These are phyloP conservation scores for Aphanocladium album DNA, from an alignment of 2,329 filamentous ascomycete genomes.

Conservation along the genomic window DNA sequence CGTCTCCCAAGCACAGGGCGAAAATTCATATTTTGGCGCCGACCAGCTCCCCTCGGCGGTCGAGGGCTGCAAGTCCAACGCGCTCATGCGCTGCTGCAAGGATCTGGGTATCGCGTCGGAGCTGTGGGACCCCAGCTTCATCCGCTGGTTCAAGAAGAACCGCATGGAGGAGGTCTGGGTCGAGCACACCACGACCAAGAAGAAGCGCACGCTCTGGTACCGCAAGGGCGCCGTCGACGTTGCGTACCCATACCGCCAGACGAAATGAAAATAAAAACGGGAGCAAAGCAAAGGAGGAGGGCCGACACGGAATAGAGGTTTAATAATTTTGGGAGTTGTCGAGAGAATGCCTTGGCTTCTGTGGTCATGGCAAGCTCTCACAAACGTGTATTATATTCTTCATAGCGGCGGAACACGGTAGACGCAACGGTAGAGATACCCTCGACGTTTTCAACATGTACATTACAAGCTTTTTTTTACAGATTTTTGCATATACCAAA, in stretches of 20 bases:
- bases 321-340: not conserved
- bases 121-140: constrained; percentile 92
- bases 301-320: not conserved
- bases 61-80: constrained; percentile 96
- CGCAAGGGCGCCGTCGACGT: constrained; percentile 73
- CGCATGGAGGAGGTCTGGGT: constrained; percentile 79
- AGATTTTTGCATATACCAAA: not conserved
- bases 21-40: constrained; percentile 87
- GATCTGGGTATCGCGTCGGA: constrained; percentile 92
- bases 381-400: not conserved
- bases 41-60: constrained; percentile 91
- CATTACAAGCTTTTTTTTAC: constrained; percentile 12
- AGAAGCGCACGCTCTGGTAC: constrained; percentile 81
- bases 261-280: constrained; percentile 12
- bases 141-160: constrained; percentile 72
- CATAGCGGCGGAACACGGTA: not conserved
- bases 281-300: not conserved
- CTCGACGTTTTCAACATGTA: constrained; percentile 12
- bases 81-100: constrained; percentile 97
- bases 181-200: constrained; percentile 82
- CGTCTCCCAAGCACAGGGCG: constrained; percentile 86
- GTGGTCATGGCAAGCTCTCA: not conserved
- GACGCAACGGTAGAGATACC: not conserved
- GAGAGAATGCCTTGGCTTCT: not conserved
- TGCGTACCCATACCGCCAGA: constrained; percentile 52